Percentiles rank a stretch among this genome's conserved stretches.
These are phyloP conservation scores for Penicillium sp. DNA, from an alignment of 2,329 filamentous ascomycete genomes.

Conservation along the genomic window DNA sequence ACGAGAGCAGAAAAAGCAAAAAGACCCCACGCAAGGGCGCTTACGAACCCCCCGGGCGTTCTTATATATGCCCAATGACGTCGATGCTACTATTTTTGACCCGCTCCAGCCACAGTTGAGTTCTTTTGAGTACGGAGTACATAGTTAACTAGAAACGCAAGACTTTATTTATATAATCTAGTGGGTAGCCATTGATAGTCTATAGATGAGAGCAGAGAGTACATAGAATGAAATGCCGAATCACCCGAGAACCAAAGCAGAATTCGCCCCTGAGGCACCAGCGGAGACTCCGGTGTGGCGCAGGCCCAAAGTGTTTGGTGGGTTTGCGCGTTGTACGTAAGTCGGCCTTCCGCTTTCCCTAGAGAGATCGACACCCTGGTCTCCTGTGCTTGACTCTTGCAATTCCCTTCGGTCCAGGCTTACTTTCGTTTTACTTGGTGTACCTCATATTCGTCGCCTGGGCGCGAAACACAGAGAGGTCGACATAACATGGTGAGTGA, in stretches of 20 bases:
- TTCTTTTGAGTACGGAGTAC: conserved; percentile 4
- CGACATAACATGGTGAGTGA: conserved; percentile 35
- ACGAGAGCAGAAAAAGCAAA: not conserved
- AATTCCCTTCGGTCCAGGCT: not conserved
- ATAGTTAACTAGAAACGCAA: not conserved
- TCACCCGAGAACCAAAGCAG: not conserved
- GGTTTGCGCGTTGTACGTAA: conserved; percentile 25
- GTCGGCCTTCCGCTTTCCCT: conserved; percentile 14
- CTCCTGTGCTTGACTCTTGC: not conserved
- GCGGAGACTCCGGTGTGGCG: conserved; percentile 18
- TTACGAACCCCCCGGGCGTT: conserved; percentile 6
- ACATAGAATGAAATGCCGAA: not conserved
- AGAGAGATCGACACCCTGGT: not conserved
- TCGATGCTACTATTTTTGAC: conserved; percentile 24
- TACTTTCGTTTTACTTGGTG: conserved; percentile 10
- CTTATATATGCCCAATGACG: conserved; percentile 22
- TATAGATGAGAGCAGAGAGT: not conserved
- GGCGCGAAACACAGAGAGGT: conserved; percentile 28
- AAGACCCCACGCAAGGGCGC: not conserved
- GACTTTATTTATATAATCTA: not conserved
- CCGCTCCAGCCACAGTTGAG: conserved; percentile 19
- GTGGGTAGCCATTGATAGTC: not conserved
- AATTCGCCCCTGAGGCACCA: conserved; percentile 24
- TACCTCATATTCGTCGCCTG: conserved; percentile 28
- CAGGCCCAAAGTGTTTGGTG: conserved; percentile 20